Conservation (phyloP, 140 eudicot species). For the Ambrosia hybrid region DNA sequence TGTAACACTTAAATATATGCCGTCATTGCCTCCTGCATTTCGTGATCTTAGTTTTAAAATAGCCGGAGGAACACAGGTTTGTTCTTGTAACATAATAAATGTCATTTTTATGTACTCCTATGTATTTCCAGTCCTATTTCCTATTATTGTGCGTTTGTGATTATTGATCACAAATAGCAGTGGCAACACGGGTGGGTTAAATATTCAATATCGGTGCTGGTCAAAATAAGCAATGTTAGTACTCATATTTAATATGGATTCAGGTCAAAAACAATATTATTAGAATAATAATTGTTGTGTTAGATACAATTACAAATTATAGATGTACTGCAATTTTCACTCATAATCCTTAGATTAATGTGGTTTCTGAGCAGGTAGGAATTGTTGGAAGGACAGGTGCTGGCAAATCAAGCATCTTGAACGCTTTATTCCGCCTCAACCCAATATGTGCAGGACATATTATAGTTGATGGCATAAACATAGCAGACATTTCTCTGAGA, state of each 20-base stretch:
- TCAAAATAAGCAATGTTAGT: not conserved
- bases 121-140: not conserved
- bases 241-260: not conserved
- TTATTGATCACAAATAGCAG: not conserved
- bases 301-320: not conserved
- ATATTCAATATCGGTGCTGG: not conserved
- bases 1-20: constrained; percentile 81
- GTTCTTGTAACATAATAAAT: constrained; percentile 14
- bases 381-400: constrained; percentile 98
- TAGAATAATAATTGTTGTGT: not conserved
- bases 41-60: constrained; percentile 55
- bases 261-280: not conserved
- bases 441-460: constrained; percentile 65
- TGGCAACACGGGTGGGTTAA: not conserved
- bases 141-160: not conserved
- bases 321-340: not conserved
- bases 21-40: constrained; percentile 85
- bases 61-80: constrained; percentile 74
- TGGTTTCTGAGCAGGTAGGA: constrained; percentile 63
- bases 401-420: constrained; percentile 92
- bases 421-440: constrained; percentile 82
- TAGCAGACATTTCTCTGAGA: constrained; percentile 56
- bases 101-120: not conserved
- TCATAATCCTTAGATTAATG: not conserved
- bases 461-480: constrained; percentile 73